Base-by-base conservation (phyloP, 306 rosid species). In the Elaeagnus macrophylla region DNA sequence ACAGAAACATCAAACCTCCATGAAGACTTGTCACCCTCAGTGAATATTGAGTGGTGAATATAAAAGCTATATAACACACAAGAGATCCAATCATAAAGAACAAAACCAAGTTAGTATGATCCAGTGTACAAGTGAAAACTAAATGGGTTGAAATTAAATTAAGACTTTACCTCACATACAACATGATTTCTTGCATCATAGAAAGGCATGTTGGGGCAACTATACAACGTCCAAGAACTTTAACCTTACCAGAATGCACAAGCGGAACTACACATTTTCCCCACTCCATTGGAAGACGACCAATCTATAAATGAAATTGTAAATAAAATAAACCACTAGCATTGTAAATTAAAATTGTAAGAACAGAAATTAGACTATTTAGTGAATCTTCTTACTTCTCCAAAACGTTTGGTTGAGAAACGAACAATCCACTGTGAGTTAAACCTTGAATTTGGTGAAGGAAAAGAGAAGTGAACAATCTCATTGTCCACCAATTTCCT, bases 281-380 rank as follows among this genome's bases (percentile, higher is more conserved):
- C 97, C 95, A 85, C 56, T 85, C 95, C 95, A 85, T 89, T 38
- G 82, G 88, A 67, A 89, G 71, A 61, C 95, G 70, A 61, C 97
- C 97, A 68, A 89, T 84, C 97, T 89, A 49, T n/a, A 59, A 6
- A 39, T 9, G 36, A 57, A 64, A 51, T 13, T 51, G 41, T 6
- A 25, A 7, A 39, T 13, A 40, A 7, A 19, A 51, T 39, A 37
- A 12, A 1, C 25, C 52, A 63, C 40, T 16, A 6, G 12, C 55
- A 2, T 40, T 20, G 1, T 37, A 9, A 39, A 39, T 10, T 39
- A 51, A 25, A 39, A 7, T 42, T 42, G 11, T 5, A 42, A 9
- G 12, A 42, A 42, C 10, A 42, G n/a, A 12, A 12, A 13, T 16
- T 15, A 52, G 7, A n/a, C 7, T 10, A 25, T 9, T 17, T 6